Conservation (phyloP, 1,139 yeast genomes). For the Taphrina pruni region DNA sequence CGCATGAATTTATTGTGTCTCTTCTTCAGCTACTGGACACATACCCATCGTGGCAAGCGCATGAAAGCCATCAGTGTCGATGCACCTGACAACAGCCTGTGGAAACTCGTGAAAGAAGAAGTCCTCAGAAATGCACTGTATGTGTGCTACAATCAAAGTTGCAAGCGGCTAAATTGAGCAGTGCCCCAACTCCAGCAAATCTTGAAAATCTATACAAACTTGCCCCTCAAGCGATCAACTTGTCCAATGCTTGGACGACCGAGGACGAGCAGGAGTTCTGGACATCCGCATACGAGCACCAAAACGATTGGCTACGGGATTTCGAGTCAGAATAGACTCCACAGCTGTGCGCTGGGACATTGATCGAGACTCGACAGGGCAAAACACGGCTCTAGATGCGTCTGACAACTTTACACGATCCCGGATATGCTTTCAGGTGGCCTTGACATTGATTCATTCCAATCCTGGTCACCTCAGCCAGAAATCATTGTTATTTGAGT, state of each 20-base stretch:
- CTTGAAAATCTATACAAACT: background rate
- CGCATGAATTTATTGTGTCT: constrained; percentile 5
- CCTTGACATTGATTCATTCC: too few species aligned
- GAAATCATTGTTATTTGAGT: too few species aligned
- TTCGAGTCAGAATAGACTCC: background rate
- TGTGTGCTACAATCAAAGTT: background rate
- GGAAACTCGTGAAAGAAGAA: background rate
- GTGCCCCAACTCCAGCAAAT: background rate
- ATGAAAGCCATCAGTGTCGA: constrained; percentile 1
- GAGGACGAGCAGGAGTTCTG: background rate
- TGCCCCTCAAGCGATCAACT: background rate
- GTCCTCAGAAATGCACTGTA: background rate
- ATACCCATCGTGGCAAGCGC: constrained; percentile 4
- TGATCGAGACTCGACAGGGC: too few species aligned
- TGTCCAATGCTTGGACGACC: background rate
- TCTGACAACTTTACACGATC: background rate
- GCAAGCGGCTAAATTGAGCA: background rate
- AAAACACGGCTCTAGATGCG: background rate
- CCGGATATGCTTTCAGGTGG: too few species aligned
- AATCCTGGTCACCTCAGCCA: too few species aligned
- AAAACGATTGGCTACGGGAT: background rate
- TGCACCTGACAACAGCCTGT: constrained; percentile 8
- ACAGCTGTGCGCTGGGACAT: too few species aligned
- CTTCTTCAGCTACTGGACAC: constrained; percentile 15
- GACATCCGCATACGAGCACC: background rate